These are phyloP conservation scores for Atalantia buxifolia DNA, from an alignment of 345 rosid genomes.

Conservation along the genomic window DNA sequence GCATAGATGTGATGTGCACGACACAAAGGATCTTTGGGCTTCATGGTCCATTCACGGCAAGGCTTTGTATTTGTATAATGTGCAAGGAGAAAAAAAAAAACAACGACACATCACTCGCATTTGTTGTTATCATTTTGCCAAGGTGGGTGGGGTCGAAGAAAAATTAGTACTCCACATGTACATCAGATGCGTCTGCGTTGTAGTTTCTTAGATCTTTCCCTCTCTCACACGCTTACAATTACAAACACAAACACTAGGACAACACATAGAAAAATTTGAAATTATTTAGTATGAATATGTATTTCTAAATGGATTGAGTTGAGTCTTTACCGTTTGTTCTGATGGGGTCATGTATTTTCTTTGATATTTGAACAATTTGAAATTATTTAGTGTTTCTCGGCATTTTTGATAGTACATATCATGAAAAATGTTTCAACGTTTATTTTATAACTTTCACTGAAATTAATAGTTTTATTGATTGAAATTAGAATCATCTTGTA, in stretches of 20 bases:
- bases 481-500: no score
- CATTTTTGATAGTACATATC: no score
- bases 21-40: background rate
- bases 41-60: conserved; percentile 1
- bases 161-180: background rate
- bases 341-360: background rate
- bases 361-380: no score
- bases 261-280: no score
- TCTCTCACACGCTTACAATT: background rate
- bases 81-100: background rate
- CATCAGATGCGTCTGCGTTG: background rate
- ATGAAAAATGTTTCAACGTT: no score
- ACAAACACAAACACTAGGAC: background rate
- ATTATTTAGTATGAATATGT: no score
- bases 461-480: no score
- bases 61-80: background rate
- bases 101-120: conserved; percentile 3
- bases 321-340: background rate
- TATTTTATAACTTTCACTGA: no score
- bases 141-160: background rate
- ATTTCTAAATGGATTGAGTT: background rate
- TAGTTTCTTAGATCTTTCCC: background rate
- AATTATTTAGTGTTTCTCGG: no score
- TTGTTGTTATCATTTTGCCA: conserved; percentile 1
- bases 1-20: background rate